These are phyloP conservation scores for Nadsonia commutata DNA, from an alignment of 1,139 yeast genomes.

Conservation along the genomic window DNA sequence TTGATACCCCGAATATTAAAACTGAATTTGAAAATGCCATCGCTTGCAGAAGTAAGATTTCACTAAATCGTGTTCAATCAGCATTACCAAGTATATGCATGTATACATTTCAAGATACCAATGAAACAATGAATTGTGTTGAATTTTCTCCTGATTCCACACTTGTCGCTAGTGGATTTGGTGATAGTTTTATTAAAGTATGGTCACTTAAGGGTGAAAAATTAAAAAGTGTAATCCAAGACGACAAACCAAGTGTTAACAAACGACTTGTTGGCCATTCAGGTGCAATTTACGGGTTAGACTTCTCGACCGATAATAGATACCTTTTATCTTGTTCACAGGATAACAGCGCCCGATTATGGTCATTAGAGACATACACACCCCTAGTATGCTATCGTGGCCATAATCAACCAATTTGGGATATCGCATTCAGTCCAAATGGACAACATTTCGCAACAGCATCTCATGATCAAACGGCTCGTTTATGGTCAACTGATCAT, in stretches of 20 bases:
- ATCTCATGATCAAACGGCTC: slow-evolving; percentile 93
- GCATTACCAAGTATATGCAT: slow-evolving; percentile 89
- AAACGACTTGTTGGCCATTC: slow-evolving; percentile 80
- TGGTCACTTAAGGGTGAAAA: slow-evolving; percentile 93
- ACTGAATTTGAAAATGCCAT: slow-evolving; percentile 64
- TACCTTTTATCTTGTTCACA: slow-evolving; percentile 75
- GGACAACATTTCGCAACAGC: slow-evolving; percentile 98
- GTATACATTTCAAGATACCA: slow-evolving; percentile 96
- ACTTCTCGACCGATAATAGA: slow-evolving; percentile 82
- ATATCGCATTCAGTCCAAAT: slow-evolving; percentile 81
- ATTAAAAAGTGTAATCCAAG: slow-evolving; percentile 47
- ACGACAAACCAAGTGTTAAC: slow-evolving; percentile 31
- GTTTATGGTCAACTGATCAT: slow-evolving; percentile 97
- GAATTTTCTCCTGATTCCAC: slow-evolving; percentile 81
- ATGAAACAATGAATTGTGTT: slow-evolving; percentile 69
- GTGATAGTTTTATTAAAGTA: slow-evolving; percentile 74
- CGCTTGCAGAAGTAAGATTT: slow-evolving; percentile 66
- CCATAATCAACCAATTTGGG: slow-evolving; percentile 96
- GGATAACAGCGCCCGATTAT: slow-evolving; percentile 79
- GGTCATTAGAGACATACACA: slow-evolving; percentile 88
- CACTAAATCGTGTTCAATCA: slow-evolving; percentile 53
- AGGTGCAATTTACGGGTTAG: slow-evolving; percentile 83
- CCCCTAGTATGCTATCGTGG: slow-evolving; percentile 90
- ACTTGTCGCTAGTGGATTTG: slow-evolving; percentile 85
- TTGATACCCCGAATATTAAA: slow-evolving; percentile 34